phyloP scores from a whole-genome alignment of 305 asterid genomes.

The Fraxinus xanthoxyloides region DNA sequence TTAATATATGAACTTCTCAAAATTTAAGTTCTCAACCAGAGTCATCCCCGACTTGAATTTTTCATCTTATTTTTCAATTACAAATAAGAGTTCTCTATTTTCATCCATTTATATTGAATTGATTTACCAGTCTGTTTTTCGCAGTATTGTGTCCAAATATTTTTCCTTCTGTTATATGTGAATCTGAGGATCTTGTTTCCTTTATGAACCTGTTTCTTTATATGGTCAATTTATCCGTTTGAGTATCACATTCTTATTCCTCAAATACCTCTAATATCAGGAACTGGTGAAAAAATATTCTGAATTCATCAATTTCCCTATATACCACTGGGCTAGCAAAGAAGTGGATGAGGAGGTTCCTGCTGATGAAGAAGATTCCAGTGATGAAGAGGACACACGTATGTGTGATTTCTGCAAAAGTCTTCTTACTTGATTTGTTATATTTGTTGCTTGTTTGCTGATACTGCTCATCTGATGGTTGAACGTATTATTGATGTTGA shows the following conservation, averaged over 20 bases:
- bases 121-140: not conserved
- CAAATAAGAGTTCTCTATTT: not conserved
- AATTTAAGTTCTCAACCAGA: not conserved
- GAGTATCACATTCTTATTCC: slow-evolving; percentile 8
- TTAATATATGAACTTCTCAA: not conserved
- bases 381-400: slow-evolving; percentile 59
- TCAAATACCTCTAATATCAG: slow-evolving; percentile 28
- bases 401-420: slow-evolving; percentile 21
- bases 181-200: not conserved
- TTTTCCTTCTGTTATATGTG: not conserved
- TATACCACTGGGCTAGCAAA: slow-evolving; percentile 73
- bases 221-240: not conserved
- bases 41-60: not conserved
- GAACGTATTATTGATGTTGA: not conserved
- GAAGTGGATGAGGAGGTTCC: slow-evolving; percentile 84
- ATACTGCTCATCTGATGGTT: not conserved
- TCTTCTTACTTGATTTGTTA: slow-evolving; percentile 3
- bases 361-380: slow-evolving; percentile 66
- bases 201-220: not conserved
- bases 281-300: slow-evolving; percentile 79
- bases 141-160: not conserved
- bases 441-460: not conserved
- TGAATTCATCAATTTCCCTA: slow-evolving; percentile 81
- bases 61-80: not conserved
- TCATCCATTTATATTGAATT: not conserved